Evolutionary conservation across 1,284 basidiomycete species (phyloP).

Genomic region (Ustilago loliicola): DNA sequence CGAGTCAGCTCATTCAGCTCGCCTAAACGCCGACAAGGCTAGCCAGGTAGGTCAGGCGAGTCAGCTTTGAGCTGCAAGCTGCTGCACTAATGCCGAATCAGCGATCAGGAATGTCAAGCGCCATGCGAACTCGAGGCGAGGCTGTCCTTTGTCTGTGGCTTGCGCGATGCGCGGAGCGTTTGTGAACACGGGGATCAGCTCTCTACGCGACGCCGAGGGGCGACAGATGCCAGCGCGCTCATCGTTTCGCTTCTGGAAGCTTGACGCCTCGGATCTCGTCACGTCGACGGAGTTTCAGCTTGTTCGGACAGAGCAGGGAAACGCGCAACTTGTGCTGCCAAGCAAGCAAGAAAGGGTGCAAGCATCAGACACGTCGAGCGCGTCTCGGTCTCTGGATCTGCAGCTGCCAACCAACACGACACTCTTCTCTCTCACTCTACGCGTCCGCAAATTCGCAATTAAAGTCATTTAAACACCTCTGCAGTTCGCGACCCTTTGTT

Average conservation of each 20-base stretch:
- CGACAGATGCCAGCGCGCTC: neutral
- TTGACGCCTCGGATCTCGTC: neutral
- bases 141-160: neutral
- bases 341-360: neutral
- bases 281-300: slow-evolving; percentile 1
- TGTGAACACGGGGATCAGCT: neutral
- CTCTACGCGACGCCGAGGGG: slow-evolving; percentile 22
- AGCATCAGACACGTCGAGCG: slow-evolving; percentile 27
- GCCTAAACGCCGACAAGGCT: neutral
- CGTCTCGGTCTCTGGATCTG: too few relatives aligned
- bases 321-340: neutral
- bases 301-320: neutral
- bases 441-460: slow-evolving; percentile 13
- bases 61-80: slow-evolving; percentile 12
- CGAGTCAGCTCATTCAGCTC: slow-evolving; percentile 9
- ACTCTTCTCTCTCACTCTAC: slow-evolving; percentile 11
- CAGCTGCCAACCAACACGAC: slow-evolving; percentile 17
- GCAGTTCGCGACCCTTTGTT: neutral
- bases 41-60: slow-evolving; percentile 11
- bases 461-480: neutral
- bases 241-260: neutral
- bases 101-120: slow-evolving; percentile 24
- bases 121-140: neutral
- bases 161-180: neutral
- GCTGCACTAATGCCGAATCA: slow-evolving; percentile 13